These are phyloP conservation scores for Colletotrichum shisoi DNA, from an alignment of 2,329 filamentous ascomycete genomes.

Conservation along the genomic window DNA sequence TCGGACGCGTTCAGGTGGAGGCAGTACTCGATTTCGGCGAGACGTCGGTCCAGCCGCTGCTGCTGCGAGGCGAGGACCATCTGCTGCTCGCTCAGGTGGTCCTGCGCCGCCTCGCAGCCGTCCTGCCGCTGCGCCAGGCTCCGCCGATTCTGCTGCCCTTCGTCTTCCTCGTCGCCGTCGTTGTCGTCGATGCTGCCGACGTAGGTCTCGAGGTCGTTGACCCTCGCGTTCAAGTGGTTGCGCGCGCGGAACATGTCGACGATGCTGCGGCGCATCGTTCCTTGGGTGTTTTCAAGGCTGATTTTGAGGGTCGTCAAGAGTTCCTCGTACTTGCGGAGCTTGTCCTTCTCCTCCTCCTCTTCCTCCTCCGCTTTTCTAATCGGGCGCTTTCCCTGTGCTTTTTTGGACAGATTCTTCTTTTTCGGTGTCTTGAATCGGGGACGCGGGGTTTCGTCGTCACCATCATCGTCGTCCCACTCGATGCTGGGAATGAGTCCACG, in stretches of 20 bases:
- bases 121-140: constrained; percentile 1
- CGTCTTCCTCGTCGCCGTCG: neutral
- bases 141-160: neutral
- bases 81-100: constrained; percentile 15
- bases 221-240: neutral
- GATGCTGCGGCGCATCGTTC: neutral
- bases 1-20: neutral
- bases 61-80: constrained; percentile 21
- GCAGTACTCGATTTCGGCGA: constrained; percentile 2
- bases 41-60: constrained; percentile 13
- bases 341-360: too few relatives aligned
- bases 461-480: too few relatives aligned
- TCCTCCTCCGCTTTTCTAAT: too few relatives aligned
- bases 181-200: neutral
- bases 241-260: neutral
- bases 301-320: neutral
- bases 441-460: neutral
- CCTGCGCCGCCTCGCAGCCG: constrained; percentile 7
- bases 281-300: neutral
- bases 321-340: neutral
- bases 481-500: neutral
- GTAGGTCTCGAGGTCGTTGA: neutral
- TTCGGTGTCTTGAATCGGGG: too few relatives aligned
- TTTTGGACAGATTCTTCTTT: neutral
- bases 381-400: neutral